Conservation (phyloP, 495 filamentous ascomycete genomes). For the Penicillium cataractarum region DNA sequence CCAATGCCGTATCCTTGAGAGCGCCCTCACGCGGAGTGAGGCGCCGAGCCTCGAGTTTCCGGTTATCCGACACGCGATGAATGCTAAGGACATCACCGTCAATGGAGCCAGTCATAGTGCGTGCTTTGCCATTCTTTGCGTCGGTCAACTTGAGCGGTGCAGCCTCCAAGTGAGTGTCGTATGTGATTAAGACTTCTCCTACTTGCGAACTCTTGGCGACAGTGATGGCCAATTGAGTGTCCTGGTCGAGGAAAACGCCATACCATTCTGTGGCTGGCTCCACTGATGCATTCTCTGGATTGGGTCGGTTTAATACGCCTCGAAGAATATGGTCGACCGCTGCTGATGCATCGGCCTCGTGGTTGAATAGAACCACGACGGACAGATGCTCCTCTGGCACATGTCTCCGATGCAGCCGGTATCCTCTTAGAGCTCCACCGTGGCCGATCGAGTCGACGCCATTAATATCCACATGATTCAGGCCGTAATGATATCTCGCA, state of each 20-base stretch:
- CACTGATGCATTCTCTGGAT: background rate
- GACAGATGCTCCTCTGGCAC: slow-evolving; percentile 31
- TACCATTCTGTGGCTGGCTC: slow-evolving; percentile 20
- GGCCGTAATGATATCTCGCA: slow-evolving; percentile 33
- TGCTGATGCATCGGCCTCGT: slow-evolving; percentile 24
- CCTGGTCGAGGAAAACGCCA: slow-evolving; percentile 35
- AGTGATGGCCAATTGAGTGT: slow-evolving; percentile 27
- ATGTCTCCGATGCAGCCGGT: slow-evolving; percentile 34
- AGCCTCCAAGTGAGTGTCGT: slow-evolving; percentile 12
- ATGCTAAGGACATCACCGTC: slow-evolving; percentile 25
- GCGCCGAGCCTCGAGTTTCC: slow-evolving; percentile 27
- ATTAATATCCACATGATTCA: slow-evolving; percentile 18
- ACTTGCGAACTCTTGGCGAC: slow-evolving; percentile 17
- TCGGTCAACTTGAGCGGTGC: slow-evolving; percentile 16
- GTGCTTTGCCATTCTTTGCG: slow-evolving; percentile 13
- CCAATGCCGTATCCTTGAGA: slow-evolving; percentile 12
- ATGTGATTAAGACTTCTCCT: slow-evolving; percentile 27
- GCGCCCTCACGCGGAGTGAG: slow-evolving; percentile 16
- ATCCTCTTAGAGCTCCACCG: slow-evolving; percentile 39
- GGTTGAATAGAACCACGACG: slow-evolving; percentile 36
- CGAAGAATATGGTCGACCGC: slow-evolving; percentile 25
- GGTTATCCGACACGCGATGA: slow-evolving; percentile 31
- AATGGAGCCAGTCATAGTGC: slow-evolving; percentile 21
- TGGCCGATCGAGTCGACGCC: slow-evolving; percentile 31
- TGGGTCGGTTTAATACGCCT: slow-evolving; percentile 17